Evolutionary conservation across 176 grass and related monocot species (phyloP).

Genomic region (Thalia dealbata): DNA sequence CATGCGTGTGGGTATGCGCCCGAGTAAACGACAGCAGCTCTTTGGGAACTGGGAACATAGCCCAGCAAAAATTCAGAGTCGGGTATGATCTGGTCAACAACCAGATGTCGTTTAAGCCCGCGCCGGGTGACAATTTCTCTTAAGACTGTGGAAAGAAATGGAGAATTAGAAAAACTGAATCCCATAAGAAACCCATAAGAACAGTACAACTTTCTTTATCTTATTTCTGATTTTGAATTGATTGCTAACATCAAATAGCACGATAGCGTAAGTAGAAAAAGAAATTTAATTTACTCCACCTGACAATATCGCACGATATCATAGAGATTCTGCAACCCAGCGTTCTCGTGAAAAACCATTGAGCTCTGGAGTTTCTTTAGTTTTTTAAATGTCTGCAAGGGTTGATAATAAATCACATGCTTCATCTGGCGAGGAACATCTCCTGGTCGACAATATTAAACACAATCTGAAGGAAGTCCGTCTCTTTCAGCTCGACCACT

Average conservation of each 20-base stretch:
- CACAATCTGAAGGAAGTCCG: constrained; percentile 80
- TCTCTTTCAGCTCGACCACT: constrained; percentile 83
- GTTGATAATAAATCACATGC: constrained; percentile 3
- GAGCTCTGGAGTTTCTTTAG: constrained; percentile 43
- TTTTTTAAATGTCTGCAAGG: constrained; percentile 14
- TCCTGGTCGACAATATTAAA: constrained; percentile 72
- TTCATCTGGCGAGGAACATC: constrained; percentile 70
- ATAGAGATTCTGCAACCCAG: constrained; percentile 92
- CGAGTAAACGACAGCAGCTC: too few relatives aligned
- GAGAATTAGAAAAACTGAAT: constrained; percentile 6
- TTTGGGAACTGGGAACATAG: too few relatives aligned
- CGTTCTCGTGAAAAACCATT: constrained; percentile 95
- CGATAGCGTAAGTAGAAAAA: not conserved
- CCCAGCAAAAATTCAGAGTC: too few relatives aligned
- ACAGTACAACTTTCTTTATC: not conserved
- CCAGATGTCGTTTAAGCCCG: too few relatives aligned
- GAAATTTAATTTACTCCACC: constrained; percentile 27
- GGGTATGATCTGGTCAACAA: too few relatives aligned
- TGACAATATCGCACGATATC: constrained; percentile 81
- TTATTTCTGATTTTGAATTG: not conserved
- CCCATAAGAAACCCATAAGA: not conserved
- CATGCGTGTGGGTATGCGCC: too few relatives aligned
- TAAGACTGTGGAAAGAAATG: constrained; percentile 44
- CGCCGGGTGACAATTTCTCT: constrained; percentile 60
- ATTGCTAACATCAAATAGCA: not conserved